Base-by-base conservation (phyloP, 2,329 filamentous ascomycete species). In the Diplodia intermedia region DNA sequence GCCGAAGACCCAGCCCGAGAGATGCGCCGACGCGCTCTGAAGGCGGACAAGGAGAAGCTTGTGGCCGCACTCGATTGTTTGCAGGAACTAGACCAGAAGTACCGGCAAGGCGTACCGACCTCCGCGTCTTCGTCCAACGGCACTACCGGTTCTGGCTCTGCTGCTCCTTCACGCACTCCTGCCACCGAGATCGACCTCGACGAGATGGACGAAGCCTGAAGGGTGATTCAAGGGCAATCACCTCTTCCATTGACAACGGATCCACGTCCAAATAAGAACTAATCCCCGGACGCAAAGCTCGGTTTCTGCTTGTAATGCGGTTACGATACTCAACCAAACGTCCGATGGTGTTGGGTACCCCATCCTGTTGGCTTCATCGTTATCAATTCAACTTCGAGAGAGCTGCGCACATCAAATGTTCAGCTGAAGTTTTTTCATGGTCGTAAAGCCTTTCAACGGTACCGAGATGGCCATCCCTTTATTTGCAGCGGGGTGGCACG, bases 1-100 rank as follows among this genome's bases (percentile, higher is more conserved):
- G 77, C 75, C 0, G 78, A 80, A 53, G 76, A 81, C 29, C 71
- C 75, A 0, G 71, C 71, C 36, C 73, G 76, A 0, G 76, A 78
- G 69, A 33, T 29, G 1, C 65, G 70, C 26, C 73, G 80, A 1
- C 50, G 61, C 2, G 26, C 61, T 1, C 69, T 82, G 50, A 60
- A 72, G 31, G 69, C 60, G 0, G 73, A 78, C 71, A 72, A 74
- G 60, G 70, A 68, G 3, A 74, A 72, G 55, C 65, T 82, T n/a
- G 62, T 72, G 9, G 65, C 72, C 33, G 79, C 79, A 0, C 68
- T 73, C 12, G 50, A 70, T n/a, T 69, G 67, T 31, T 62, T 77
- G 2, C 62, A 70, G 12, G 57, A 61, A 20, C 29, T 71, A 1
- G 61, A 69, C 26, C 23, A 47, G 3, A 71, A 71, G 56, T 71